Conservation (phyloP, 140 eudicot species). For the Bidens hawaiensis region DNA sequence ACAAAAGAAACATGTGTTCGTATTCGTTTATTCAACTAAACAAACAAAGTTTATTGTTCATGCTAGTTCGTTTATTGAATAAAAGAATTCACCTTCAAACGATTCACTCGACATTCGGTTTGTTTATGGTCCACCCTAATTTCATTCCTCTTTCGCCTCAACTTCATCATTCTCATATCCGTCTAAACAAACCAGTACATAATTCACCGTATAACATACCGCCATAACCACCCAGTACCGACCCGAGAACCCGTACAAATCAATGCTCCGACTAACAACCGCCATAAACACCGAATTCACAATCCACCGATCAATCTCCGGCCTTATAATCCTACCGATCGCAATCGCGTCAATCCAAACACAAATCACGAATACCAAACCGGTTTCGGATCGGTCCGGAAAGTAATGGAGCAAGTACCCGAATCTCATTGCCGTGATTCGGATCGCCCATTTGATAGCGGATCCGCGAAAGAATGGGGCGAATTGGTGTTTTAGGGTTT, state of each 20-base stretch:
- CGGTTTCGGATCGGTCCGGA: conserved; percentile 29
- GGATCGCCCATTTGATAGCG: conserved; percentile 7
- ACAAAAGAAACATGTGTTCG: too few species aligned
- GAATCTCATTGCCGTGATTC: conserved; percentile 7
- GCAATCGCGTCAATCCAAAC: conserved; percentile 34
- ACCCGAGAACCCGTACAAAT: conserved; percentile 22
- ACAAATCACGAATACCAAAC: conserved; percentile 29
- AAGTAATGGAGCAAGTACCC: background rate
- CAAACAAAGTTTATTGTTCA: too few species aligned
- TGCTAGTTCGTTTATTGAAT: too few species aligned
- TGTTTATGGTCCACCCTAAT: background rate
- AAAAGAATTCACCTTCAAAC: too few species aligned
- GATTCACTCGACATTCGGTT: too few species aligned
- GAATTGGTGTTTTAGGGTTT: conserved; percentile 5
- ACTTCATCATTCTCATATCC: conserved; percentile 10
- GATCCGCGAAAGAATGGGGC: conserved; percentile 4
- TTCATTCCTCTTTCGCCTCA: conserved; percentile 20
- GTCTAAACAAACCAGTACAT: background rate
- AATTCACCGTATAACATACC: conserved; percentile 4
- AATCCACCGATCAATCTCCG: conserved; percentile 16
- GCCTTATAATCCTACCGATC: conserved; percentile 20
- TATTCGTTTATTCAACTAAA: too few species aligned
- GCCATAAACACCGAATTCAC: conserved; percentile 16
- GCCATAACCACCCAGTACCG: conserved; percentile 20
- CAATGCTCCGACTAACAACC: conserved; percentile 10